Evolutionary conservation across 2,329 filamentous ascomycete genomes (phyloP), one percentile per base, ranked within the genome.

Genomic region (Trichoderma sp.): DNA sequence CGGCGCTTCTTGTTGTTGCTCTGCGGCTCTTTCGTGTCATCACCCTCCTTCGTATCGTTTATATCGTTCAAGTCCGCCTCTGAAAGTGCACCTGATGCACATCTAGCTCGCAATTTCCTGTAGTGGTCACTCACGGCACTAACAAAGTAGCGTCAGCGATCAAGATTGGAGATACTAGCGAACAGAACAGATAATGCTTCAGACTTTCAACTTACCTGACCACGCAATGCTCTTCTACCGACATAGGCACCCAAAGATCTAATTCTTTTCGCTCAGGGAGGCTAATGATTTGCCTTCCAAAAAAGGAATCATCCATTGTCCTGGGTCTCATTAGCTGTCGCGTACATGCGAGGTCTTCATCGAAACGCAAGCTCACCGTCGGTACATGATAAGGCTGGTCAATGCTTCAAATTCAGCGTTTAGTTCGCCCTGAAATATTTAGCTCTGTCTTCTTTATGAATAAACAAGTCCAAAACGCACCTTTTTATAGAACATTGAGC

Each of bases 251-350:
- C 64, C 68, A 71, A 1, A 78, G 39, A 14, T 77, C 72, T 11
- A 69, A 16, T 5, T 18, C 5, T 2, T 73, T 14, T 11, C 32
- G 66, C 0, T 58, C 6, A 0, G 76, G 76, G 21, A 81, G 65
- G 0, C 70, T 21, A 3, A 80, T 18, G 3, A 81, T 76, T 6
- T 32, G 52, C 1, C 55, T 18, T 0, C 76, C 76, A 2, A 78
- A 4, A 51, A 80, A 80, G 0, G 54, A 60, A 37, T 80, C 78
- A 0, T 75, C 61, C 4, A 71, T 51, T 0, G 73, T 77, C 21
- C 78, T 79, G 1, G 7, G 10, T 16, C 32, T 11, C 1, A 4
- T 32, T 32, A 32, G 32, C 8, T 32, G 11, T 32, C 7, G 32
- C 11, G 26, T 26, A 26, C 26, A 26, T 26, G 26, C 26, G 26